Conservation (phyloP, 306 rosid genomes). For the Hippophae tibetana region DNA sequence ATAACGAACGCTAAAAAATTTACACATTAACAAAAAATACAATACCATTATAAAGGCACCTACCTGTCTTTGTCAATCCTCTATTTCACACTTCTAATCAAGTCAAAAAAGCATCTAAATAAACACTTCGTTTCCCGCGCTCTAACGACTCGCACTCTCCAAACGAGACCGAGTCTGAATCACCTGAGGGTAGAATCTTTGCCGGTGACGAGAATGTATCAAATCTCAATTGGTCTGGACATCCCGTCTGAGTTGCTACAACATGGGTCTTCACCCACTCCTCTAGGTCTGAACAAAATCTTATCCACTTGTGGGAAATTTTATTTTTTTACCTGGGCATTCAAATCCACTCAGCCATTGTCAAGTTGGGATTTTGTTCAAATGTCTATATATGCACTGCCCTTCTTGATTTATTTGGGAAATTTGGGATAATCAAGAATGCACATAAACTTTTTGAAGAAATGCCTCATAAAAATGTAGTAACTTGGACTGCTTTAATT, state of each 20-base stretch:
- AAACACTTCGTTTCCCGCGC: conserved; percentile 12
- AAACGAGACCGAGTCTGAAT: not conserved
- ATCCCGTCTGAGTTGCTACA: conserved; percentile 13
- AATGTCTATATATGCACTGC: conserved; percentile 25
- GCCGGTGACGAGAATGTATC: conserved; percentile 1
- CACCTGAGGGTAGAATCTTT: not conserved
- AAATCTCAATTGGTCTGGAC: conserved; percentile 1
- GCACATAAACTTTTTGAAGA: conserved; percentile 36
- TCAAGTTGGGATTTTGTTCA: conserved; percentile 31
- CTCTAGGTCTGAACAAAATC: conserved; percentile 23
- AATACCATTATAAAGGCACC: not conserved
- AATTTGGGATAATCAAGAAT: conserved; percentile 14
- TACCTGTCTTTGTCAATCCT: not conserved
- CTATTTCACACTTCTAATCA: not conserved
- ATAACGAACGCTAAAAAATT: too few relatives aligned
- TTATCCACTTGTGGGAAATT: conserved; percentile 19
- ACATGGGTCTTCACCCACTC: conserved; percentile 18
- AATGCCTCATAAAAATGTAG: conserved; percentile 26
- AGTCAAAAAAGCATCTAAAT: not conserved
- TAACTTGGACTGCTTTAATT: conserved; percentile 31
- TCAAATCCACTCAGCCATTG: conserved; percentile 18
- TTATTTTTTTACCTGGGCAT: conserved; percentile 16
- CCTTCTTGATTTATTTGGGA: conserved; percentile 26
- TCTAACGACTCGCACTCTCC: conserved; percentile 6
- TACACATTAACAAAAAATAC: too few relatives aligned